Evolutionary conservation across 805 yeast species (phyloP).

Genomic region (Schwanniomyces yamadae): DNA sequence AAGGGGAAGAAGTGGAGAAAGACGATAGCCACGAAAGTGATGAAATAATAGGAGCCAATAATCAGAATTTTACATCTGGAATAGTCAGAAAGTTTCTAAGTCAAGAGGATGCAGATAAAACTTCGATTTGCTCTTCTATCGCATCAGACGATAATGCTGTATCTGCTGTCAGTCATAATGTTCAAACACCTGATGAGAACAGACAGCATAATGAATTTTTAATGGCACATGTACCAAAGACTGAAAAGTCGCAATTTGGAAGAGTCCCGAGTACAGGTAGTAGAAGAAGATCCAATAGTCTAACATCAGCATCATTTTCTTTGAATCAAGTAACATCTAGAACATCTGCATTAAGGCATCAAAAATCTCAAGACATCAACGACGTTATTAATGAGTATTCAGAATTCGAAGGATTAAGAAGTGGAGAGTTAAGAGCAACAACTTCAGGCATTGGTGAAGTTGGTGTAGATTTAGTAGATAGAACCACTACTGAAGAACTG

Average conservation of each 20-base stretch:
- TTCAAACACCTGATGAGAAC: neutral
- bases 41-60: neutral
- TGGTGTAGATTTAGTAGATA: slow-evolving; percentile 11
- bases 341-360: slow-evolving; percentile 22
- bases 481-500: neutral
- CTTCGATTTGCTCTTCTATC: neutral
- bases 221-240: slow-evolving; percentile 9
- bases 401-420: slow-evolving; percentile 37
- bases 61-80: neutral
- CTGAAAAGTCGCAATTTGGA: slow-evolving; percentile 7
- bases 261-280: slow-evolving; percentile 5
- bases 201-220: slow-evolving; percentile 24
- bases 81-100: neutral
- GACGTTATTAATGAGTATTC: slow-evolving; percentile 48
- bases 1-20: neutral
- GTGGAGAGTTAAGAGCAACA: slow-evolving; percentile 16
- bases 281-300: slow-evolving; percentile 8
- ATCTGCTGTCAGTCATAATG: too few species aligned
- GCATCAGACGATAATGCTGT: neutral
- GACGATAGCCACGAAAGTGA: neutral
- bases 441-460: slow-evolving; percentile 23
- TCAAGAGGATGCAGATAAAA: slow-evolving; percentile 1
- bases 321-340: slow-evolving; percentile 18
- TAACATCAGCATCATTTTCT: slow-evolving; percentile 1
- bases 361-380: slow-evolving; percentile 31